Percentiles rank a stretch among this genome's conserved stretches.
phyloP scores from a whole-genome alignment of 805 yeast species.

The Jamesozyma gamospora region DNA sequence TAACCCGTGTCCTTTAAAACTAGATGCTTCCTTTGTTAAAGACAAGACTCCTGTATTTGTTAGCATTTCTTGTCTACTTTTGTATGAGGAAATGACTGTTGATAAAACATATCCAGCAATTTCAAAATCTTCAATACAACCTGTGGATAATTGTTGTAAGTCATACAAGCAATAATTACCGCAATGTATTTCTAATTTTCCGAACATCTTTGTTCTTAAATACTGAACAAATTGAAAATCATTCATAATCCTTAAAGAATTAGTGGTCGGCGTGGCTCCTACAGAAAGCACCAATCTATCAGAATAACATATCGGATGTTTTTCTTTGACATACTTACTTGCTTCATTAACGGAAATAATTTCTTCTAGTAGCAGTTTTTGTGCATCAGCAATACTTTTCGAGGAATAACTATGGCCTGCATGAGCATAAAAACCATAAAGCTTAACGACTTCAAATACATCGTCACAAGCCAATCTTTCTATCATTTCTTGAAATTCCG shows the following conservation, averaged over 20 bases:
- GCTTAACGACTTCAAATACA: conserved; percentile 29
- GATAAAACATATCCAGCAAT: conserved; percentile 48
- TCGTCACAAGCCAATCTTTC: conserved; percentile 22
- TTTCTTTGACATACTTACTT: conserved; percentile 25
- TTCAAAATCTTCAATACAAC: conserved; percentile 37
- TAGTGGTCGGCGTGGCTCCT: conserved; percentile 79
- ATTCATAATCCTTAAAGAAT: conserved; percentile 32
- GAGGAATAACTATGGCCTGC: conserved; percentile 67
- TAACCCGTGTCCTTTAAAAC: conserved; percentile 47
- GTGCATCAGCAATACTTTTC: conserved; percentile 37
- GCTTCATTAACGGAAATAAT: conserved; percentile 48
- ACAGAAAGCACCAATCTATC: conserved; percentile 47
- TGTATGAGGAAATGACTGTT: conserved; percentile 50
- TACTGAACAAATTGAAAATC: conserved; percentile 5
- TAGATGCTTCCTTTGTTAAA: conserved; percentile 55
- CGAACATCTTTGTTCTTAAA: conserved; percentile 24
- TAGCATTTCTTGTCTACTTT: conserved; percentile 44
- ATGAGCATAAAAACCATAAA: conserved; percentile 69
- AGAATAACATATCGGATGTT: conserved; percentile 24
- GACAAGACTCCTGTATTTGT: conserved; percentile 68
- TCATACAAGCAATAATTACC: conserved; percentile 71
- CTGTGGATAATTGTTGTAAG: conserved; percentile 67
- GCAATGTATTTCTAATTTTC: conserved; percentile 62
- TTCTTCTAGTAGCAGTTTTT: conserved; percentile 43
- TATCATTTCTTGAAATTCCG: conserved; percentile 32